These are phyloP conservation scores for Fraxinus velutina DNA, from an alignment of 305 asterid genomes.

Conservation along the genomic window DNA sequence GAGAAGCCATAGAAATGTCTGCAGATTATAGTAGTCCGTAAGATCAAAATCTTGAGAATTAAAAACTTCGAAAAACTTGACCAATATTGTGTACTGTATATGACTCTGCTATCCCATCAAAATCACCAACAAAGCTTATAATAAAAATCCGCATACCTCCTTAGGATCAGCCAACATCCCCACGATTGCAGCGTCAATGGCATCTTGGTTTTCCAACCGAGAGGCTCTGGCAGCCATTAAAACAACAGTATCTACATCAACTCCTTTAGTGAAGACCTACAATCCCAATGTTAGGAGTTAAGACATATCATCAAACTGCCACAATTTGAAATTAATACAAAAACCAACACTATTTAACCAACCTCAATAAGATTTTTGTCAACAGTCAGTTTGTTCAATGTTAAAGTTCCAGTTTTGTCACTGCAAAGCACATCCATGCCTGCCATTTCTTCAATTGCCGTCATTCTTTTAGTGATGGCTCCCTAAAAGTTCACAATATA, in stretches of 20 bases:
- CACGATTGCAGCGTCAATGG: slow-evolving; percentile 77
- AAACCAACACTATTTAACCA: slow-evolving; percentile 1
- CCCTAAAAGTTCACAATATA: slow-evolving; percentile 40
- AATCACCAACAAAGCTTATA: background rate
- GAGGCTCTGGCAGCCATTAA: slow-evolving; percentile 85
- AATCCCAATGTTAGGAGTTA: background rate
- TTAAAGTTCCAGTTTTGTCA: slow-evolving; percentile 84
- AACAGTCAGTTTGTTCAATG: slow-evolving; percentile 67
- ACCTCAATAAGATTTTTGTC: slow-evolving; percentile 73
- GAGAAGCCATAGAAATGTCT: background rate
- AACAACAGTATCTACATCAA: slow-evolving; percentile 61
- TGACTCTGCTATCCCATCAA: background rate
- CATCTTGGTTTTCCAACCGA: slow-evolving; percentile 82
- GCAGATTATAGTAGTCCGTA: slow-evolving; percentile 3
- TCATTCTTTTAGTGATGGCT: slow-evolving; percentile 79
- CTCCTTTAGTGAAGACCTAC: slow-evolving; percentile 61
- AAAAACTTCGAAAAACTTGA: background rate
- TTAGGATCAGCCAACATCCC: slow-evolving; percentile 76
- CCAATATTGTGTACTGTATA: background rate
- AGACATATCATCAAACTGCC: slow-evolving; percentile 7
- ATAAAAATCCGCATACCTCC: slow-evolving; percentile 43
- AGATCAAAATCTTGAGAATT: background rate
- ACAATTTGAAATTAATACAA: background rate
- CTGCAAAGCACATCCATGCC: slow-evolving; percentile 93
- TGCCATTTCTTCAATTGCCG: slow-evolving; percentile 89